Base-by-base conservation (phyloP, 176 grass and related monocot species). In the Echinochloa phyllopogon region DNA sequence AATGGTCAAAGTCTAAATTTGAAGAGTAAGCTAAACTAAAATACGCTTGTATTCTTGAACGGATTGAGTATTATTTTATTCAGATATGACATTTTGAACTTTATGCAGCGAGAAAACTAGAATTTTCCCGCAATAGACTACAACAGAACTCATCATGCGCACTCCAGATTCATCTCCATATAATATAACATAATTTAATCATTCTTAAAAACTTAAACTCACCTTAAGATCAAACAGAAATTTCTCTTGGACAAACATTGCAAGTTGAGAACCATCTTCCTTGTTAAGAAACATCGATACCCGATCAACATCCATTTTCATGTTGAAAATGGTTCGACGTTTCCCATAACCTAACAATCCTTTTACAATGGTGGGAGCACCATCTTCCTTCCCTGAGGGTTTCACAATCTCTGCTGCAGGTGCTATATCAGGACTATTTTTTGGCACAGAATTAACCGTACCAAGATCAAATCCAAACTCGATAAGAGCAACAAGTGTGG, bases 211-310 rank as follows among this genome's bases (percentile, higher is more conserved):
- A 48, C 16, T 81, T 80, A 74, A 69, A 37, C 78, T 88, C 85
- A 98, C 96, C 96, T 95, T 98, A 48, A 98, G 50, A 84, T 94
- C 96, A 79, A 98, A 94, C 47, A 95, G 89, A 89, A 98, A 98
- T 74, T 88, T 94, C 73, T 98, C 96, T 87, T 95, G 93, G 69
- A 94, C 93, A 69, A 98, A 98, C 91, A 95, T 92, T 79, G 96
- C 96, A 90, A 98, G 96, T 75, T 95, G 93, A 82, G 89, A 92
- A 76, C 89, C 87, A 90, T 98, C 93, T 86, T 98, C 96, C 82
- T 92, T 95, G 77, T 98, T 98, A 88, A 98, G 96, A 92, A 95
- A 98, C 81, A 98, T 86, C 42, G 90, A 95, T 70, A 98, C 93
- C 58, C 88, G 89, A 80, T 98, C 96, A 38, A 98, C 89, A 90